Evolutionary conservation across 2,329 filamentous ascomycete species (phyloP).

Genomic region (Botrytis cinerea): DNA sequence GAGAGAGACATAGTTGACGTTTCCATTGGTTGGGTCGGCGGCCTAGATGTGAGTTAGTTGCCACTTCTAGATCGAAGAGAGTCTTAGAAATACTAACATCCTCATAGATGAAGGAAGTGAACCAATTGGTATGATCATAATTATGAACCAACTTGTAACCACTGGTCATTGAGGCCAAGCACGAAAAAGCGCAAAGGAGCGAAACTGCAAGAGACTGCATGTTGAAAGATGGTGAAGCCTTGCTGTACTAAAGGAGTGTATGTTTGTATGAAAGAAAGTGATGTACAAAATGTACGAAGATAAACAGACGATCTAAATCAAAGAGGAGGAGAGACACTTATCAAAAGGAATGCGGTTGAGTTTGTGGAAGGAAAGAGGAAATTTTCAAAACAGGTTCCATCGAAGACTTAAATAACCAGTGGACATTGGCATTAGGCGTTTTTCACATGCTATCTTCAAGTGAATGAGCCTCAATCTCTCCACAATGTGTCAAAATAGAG

Average conservation of each 20-base stretch:
- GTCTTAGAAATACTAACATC: conserved; percentile 21
- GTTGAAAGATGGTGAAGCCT: not conserved
- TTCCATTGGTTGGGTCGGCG: conserved; percentile 34
- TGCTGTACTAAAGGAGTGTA: not conserved
- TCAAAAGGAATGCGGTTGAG: not conserved
- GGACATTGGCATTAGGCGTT: not conserved
- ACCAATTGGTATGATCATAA: conserved; percentile 35
- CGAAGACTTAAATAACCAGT: not conserved
- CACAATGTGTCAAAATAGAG: not conserved
- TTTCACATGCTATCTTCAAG: not conserved
- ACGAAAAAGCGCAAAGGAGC: not conserved
- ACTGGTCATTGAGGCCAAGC: not conserved
- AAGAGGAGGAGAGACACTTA: not conserved
- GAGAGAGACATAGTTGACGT: conserved; percentile 43
- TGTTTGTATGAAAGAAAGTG: not conserved
- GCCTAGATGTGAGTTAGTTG: conserved; percentile 21
- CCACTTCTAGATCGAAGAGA: not conserved
- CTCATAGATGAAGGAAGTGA: conserved; percentile 29
- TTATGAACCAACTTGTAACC: conserved; percentile 29
- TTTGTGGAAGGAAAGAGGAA: not conserved
- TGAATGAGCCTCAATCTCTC: not conserved
- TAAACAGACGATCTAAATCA: not conserved
- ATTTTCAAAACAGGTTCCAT: not conserved
- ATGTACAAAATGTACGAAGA: not conserved
- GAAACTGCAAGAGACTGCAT: conserved; percentile 16